Conservation (phyloP, 2,329 filamentous ascomycete genomes). For the Alternaria sp. region DNA sequence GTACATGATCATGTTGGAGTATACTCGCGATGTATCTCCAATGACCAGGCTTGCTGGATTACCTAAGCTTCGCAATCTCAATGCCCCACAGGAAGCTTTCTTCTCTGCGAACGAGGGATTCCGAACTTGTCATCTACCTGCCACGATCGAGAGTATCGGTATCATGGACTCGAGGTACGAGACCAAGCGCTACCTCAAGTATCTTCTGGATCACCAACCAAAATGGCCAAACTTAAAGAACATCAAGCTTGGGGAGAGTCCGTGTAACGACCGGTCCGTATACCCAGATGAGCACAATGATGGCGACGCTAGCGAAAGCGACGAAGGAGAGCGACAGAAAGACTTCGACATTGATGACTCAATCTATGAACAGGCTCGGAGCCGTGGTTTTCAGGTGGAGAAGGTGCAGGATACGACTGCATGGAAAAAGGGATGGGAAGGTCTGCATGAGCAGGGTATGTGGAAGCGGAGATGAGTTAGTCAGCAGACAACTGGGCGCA, state of each 20-base stretch:
- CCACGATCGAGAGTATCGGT: background rate
- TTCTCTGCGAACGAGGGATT: background rate
- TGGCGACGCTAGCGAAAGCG: background rate
- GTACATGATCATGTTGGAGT: background rate
- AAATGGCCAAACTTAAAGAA: background rate
- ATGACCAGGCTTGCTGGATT: background rate
- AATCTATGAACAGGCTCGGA: background rate
- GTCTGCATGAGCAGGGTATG: background rate
- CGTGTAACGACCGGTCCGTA: background rate
- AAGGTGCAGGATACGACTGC: background rate
- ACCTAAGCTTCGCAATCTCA: background rate
- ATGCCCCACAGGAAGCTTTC: background rate
- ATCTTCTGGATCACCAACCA: background rate
- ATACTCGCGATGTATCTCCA: background rate
- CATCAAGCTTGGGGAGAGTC: background rate
- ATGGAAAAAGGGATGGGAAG: background rate
- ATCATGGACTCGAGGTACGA: background rate
- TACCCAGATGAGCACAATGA: background rate
- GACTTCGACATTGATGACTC: background rate
- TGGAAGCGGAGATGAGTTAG: background rate
- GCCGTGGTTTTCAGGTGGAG: background rate
- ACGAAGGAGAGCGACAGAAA: background rate
- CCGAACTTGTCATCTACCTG: background rate
- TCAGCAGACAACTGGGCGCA: background rate
- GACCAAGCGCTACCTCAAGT: background rate